phyloP scores from a whole-genome alignment of 148 eudicot genomes.

The Rhododendron ovatum region DNA sequence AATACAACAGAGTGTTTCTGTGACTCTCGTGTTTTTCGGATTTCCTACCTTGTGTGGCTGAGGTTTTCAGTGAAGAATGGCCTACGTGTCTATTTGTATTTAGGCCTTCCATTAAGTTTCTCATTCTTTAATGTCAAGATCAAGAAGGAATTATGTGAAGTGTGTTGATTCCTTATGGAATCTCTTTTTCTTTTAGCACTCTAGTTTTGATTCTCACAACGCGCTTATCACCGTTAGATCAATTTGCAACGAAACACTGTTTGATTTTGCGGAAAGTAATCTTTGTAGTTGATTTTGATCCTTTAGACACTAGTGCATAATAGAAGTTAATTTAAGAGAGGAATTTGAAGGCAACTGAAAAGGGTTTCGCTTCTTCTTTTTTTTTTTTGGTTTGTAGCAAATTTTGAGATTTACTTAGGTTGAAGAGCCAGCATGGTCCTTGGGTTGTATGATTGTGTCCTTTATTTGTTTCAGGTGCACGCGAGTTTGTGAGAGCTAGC shows the following conservation, averaged over 20 bases:
- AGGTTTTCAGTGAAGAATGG: not conserved
- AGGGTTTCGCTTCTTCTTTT: not conserved
- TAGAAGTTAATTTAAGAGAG: not conserved
- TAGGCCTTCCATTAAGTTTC: not conserved
- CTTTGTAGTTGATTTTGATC: not conserved
- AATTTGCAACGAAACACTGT: not conserved
- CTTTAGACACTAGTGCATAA: not conserved
- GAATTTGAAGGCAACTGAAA: not conserved
- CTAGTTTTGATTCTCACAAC: not conserved
- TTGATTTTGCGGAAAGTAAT: not conserved
- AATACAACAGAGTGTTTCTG: too few species aligned
- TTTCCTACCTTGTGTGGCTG: not conserved
- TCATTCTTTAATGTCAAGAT: not conserved
- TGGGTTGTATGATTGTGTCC: not conserved
- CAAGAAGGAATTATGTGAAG: not conserved
- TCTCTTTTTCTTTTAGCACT: not conserved
- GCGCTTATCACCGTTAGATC: not conserved
- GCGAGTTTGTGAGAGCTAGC: conserved; percentile 66
- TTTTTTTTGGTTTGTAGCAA: not conserved
- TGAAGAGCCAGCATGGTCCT: not conserved
- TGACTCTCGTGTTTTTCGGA: too few species aligned
- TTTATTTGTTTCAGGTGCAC: conserved; percentile 51
- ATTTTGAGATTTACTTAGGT: not conserved
- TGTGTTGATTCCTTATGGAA: not conserved
- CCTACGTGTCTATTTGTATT: not conserved